Conservation (phyloP, 192 early-diverging fungal genomes). For the Coemansia javaensis region DNA sequence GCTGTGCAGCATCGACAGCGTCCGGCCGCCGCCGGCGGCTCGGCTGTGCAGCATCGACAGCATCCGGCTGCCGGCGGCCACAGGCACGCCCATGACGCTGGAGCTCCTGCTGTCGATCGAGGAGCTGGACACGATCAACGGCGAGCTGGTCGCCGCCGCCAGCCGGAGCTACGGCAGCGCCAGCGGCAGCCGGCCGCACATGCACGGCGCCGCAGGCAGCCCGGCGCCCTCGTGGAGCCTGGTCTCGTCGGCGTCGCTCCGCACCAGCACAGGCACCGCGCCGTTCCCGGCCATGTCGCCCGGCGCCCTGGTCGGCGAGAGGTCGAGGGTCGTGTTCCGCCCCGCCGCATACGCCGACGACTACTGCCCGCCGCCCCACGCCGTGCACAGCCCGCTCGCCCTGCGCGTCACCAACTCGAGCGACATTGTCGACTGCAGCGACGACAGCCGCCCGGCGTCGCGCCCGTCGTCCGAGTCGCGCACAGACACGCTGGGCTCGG, state of each 20-base stretch:
- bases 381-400: slow-evolving; percentile 8
- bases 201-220: neutral
- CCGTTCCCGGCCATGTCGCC: neutral
- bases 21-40: too few relatives aligned
- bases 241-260: slow-evolving; percentile 7
- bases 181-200: too few relatives aligned
- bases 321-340: neutral
- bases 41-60: too few relatives aligned
- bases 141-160: slow-evolving; percentile 1
- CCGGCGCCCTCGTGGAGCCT: slow-evolving; percentile 8
- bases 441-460: neutral
- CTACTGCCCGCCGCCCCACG: slow-evolving; percentile 6
- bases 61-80: too few relatives aligned
- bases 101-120: slow-evolving; percentile 26
- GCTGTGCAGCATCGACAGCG: too few relatives aligned
- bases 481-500: neutral
- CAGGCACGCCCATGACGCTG: neutral
- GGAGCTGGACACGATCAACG: slow-evolving; percentile 23
- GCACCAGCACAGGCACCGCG: slow-evolving; percentile 1
- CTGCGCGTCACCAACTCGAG: slow-evolving; percentile 8
- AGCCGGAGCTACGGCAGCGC: neutral
- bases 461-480: neutral
- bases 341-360: neutral
- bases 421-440: neutral
- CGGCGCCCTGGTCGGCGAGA: neutral